Evolutionary conservation across 1,284 basidiomycete species (phyloP), one percentile per base, ranked within the genome.

Genomic region (Ceratobasidium sp.): DNA sequence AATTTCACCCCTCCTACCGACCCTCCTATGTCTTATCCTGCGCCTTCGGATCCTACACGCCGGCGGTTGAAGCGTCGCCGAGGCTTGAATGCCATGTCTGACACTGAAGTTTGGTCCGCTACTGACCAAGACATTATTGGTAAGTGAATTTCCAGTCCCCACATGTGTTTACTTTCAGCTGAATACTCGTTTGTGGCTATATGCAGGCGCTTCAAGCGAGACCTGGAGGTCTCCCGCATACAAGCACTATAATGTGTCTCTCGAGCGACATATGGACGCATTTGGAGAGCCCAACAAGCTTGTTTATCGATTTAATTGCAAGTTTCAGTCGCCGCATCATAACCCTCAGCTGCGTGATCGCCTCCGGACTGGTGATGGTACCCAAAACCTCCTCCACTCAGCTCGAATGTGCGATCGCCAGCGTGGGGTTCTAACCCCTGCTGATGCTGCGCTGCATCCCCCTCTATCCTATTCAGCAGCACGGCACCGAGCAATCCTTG

Each of bases 241-340:
- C 47, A 27, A 31, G 19, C 67, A 71, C 44, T 59, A 59, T 27
- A 71, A 59, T 27, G 47, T 59, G 4, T 54, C 41, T n/a, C 54
- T 71, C 27, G 54, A 71, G 54, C 36, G 22, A 6, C 67, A 36
- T 22, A 31, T 48, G 31, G 44, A 54, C 17, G 44, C 14, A 8
- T 4, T 44, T 15, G 67, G 67, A 9, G 44, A 47, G 24, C 54
- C 36, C 17, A 45, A 59, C 29, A 27, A 59, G 41, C 36, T 71
- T 19, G 54, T 59, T 1, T 48, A 31, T 59, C 44, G 54, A 2
- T 71, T 71, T n/a, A 56, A 71, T 14, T 71, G 54, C 44, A 57
- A 71, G 44, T 41, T 29, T 24, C 22, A 59, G 24, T 50, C 54
- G 15, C 54, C 36, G 31, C 48, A 53, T 36, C 65, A 67, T 45